A percentile compares a stretch with the other conserved stretches of the same genome.
Conservation (phyloP, 2,329 filamentous ascomycete genomes). For the Paecilomyces formosus region DNA sequence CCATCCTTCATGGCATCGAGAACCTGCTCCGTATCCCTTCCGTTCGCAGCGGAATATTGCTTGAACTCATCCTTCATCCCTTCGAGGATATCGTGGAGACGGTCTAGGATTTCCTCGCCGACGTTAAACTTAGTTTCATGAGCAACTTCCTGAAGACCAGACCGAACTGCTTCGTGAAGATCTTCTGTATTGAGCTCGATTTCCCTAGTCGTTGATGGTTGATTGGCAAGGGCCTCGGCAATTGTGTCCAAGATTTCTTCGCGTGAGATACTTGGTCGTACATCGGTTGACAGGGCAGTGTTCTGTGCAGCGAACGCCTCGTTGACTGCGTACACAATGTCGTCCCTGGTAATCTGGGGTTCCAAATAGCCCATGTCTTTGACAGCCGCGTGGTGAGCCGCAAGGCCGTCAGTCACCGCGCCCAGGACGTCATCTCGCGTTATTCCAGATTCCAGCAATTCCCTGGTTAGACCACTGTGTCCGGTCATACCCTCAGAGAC, state of each 20-base stretch:
- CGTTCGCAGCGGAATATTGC: conserved; percentile 70
- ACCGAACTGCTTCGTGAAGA: conserved; percentile 52
- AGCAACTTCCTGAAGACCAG: conserved; percentile 47
- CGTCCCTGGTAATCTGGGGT: conserved; percentile 19
- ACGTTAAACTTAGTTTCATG: conserved; percentile 44
- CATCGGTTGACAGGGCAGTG: conserved; percentile 21
- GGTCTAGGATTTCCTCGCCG: conserved; percentile 52
- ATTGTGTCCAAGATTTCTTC: conserved; percentile 53
- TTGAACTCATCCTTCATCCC: conserved; percentile 62
- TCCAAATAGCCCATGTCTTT: conserved; percentile 48
- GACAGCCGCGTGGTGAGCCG: conserved; percentile 35
- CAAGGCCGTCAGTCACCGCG: conserved; percentile 52
- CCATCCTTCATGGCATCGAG: conserved; percentile 83
- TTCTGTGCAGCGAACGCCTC: conserved; percentile 27
- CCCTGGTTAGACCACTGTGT: conserved; percentile 18
- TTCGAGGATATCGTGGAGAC: conserved; percentile 52
- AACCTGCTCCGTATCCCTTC: conserved; percentile 78
- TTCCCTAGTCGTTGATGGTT: conserved; percentile 46
- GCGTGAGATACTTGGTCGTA: conserved; percentile 41
- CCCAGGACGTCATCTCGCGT: conserved; percentile 53
- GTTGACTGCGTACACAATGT: conserved; percentile 15
- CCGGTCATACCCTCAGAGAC: conserved; percentile 8
- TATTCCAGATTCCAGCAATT: conserved; percentile 29
- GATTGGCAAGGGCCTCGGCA: conserved; percentile 48
- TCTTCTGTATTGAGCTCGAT: conserved; percentile 50